These are phyloP conservation scores for Rhodofomes roseus DNA, from an alignment of 1,284 basidiomycete species.

Conservation along the genomic window DNA sequence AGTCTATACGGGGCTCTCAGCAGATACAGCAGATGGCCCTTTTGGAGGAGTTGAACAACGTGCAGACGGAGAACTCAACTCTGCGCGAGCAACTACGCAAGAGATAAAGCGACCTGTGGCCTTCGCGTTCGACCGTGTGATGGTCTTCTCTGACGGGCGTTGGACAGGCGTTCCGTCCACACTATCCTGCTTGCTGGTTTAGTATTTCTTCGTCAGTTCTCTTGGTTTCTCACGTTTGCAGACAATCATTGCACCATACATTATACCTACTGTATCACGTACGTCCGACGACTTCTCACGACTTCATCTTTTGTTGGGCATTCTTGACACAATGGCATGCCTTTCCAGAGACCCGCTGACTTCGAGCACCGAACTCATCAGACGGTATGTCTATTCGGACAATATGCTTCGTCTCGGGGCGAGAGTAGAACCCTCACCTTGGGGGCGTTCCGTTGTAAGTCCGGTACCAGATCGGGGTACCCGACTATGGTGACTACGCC, in stretches of 20 bases:
- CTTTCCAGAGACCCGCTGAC: no score
- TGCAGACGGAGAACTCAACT: conserved; percentile 72
- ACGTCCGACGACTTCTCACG: neutral
- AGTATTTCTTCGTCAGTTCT: neutral
- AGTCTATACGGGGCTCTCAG: conserved; percentile 58
- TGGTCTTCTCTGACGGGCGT: neutral
- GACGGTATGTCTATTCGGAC: no score
- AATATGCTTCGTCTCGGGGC: no score
- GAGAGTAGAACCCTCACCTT: no score
- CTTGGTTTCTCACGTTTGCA: neutral
- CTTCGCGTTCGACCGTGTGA: no score
- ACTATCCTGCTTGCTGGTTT: neutral
- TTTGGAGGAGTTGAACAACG: conserved; percentile 73
- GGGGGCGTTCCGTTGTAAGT: no score
- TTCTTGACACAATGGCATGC: no score
- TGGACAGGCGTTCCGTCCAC: neutral
- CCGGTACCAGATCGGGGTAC: no score
- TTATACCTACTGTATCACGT: neutral
- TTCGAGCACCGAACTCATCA: no score
- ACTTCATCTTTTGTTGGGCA: no score
- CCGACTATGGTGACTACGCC: no score
- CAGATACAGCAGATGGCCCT: conserved; percentile 68
- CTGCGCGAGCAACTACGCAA: conserved; percentile 63
- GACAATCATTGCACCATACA: neutral
- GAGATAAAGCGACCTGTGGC: conserved; percentile 13